phyloP scores from a whole-genome alignment of 1,284 basidiomycete genomes.

The Leccinum griseonigrum region DNA sequence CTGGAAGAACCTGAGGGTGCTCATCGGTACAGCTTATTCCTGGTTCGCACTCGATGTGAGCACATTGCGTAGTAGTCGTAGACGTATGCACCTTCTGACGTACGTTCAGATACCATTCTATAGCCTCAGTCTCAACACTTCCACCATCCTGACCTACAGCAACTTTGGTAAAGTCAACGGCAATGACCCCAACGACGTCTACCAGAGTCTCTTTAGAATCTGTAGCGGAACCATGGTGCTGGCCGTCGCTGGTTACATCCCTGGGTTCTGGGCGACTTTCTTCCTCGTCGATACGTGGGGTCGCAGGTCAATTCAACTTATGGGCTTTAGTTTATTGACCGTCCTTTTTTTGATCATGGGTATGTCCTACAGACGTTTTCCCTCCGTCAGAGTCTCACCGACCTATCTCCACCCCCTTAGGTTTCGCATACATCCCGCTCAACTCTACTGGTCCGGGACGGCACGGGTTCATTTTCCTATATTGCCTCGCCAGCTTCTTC shows the following conservation, averaged over 20 bases:
- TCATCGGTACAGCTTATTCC: conserved; percentile 48
- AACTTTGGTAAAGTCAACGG: conserved; percentile 28
- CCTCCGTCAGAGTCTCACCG: neutral
- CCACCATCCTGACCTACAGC: conserved; percentile 38
- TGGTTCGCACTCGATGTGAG: conserved; percentile 66
- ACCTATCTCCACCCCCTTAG: conserved; percentile 27
- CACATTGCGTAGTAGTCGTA: neutral
- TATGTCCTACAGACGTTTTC: conserved; percentile 19
- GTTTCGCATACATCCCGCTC: conserved; percentile 57
- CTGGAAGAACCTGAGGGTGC: conserved; percentile 44
- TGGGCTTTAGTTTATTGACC: conserved; percentile 58
- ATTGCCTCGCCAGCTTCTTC: conserved; percentile 58
- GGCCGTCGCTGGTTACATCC: conserved; percentile 48
- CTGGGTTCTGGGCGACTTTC: conserved; percentile 51
- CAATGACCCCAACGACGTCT: conserved; percentile 22
- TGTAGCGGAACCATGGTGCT: conserved; percentile 45
- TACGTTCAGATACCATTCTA: conserved; percentile 55
- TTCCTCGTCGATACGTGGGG: conserved; percentile 51
- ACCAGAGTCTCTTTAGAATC: conserved; percentile 31
- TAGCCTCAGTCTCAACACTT: conserved; percentile 60
- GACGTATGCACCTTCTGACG: conserved; percentile 2
- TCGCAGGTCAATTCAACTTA: conserved; percentile 52
- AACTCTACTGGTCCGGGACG: conserved; percentile 38
- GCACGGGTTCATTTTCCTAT: conserved; percentile 59
- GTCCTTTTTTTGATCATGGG: conserved; percentile 51